phyloP scores from a whole-genome alignment of 2,329 filamentous ascomycete species.

The Penicillium sp. region DNA sequence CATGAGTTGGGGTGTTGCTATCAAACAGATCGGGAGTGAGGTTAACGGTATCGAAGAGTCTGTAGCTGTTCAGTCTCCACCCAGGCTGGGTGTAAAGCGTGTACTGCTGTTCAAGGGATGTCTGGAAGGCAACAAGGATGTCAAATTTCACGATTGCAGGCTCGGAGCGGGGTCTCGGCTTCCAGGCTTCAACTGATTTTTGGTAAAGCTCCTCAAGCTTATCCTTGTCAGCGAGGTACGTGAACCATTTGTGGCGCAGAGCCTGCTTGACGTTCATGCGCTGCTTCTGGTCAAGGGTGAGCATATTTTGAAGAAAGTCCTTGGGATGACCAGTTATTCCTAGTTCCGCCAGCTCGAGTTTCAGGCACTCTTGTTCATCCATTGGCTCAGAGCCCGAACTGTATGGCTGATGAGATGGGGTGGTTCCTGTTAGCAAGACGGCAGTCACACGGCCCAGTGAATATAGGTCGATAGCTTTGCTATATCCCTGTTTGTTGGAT shows the following conservation, averaged over 20 bases:
- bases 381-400: slow-evolving; percentile 1
- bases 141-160: not conserved
- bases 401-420: slow-evolving; percentile 43
- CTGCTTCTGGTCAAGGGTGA: slow-evolving; percentile 49
- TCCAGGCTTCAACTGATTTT: not conserved
- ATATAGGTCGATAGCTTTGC: slow-evolving; percentile 61
- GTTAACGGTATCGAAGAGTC: not conserved
- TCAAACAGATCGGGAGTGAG: not conserved
- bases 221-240: not conserved
- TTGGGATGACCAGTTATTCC: slow-evolving; percentile 46
- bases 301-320: slow-evolving; percentile 53
- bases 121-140: not conserved
- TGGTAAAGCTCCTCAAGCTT: slow-evolving; percentile 3
- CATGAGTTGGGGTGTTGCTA: not conserved
- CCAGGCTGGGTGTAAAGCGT: not conserved
- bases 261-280: slow-evolving; percentile 56
- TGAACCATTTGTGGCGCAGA: slow-evolving; percentile 56
- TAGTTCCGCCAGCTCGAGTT: slow-evolving; percentile 45
- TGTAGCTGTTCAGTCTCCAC: not conserved
- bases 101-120: not conserved
- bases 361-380: slow-evolving; percentile 47
- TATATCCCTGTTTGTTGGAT: slow-evolving; percentile 47
- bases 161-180: not conserved
- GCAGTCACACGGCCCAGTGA: slow-evolving; percentile 57
- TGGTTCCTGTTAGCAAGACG: slow-evolving; percentile 52